Conservation (phyloP, 192 early-diverging fungal genomes). For the Coemansia sp. region DNA sequence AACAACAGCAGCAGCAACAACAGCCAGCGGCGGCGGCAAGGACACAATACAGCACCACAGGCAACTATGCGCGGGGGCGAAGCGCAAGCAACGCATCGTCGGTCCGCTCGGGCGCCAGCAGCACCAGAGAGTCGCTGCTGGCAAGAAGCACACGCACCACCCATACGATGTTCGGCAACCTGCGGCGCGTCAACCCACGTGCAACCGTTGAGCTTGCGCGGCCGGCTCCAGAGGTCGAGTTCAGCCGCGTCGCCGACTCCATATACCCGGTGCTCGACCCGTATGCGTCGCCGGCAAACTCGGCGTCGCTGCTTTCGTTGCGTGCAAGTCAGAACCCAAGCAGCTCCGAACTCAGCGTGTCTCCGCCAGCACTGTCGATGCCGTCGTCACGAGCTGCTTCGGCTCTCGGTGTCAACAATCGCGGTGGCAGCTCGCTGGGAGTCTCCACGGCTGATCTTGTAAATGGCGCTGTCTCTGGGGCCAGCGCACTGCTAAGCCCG, state of each 20-base stretch:
- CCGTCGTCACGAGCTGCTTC: neutral
- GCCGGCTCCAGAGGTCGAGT: conserved; percentile 45
- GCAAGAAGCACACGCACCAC: conserved; percentile 10
- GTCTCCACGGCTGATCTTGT: neutral
- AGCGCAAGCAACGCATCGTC: conserved; percentile 5
- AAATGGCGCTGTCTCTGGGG: neutral
- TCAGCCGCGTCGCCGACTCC: conserved; percentile 27
- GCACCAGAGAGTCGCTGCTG: conserved; percentile 13
- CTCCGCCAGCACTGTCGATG: neutral
- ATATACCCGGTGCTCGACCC: conserved; percentile 16
- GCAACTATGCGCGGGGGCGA: neutral
- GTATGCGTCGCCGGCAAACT: conserved; percentile 15
- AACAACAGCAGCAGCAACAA: neutral
- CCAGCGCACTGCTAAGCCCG: neutral
- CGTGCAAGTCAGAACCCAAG: conserved; percentile 33
- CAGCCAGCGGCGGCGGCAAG: conserved; percentile 8
- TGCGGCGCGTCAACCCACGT: conserved; percentile 23
- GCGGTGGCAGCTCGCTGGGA: neutral
- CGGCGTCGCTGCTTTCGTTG: conserved; percentile 42
- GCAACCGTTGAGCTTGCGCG: conserved; percentile 47
- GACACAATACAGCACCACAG: conserved; percentile 4
- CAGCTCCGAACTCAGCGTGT: neutral
- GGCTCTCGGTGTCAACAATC: neutral
- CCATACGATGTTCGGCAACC: conserved; percentile 28
- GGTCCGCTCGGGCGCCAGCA: conserved; percentile 8